Evolutionary conservation across 164 flowering plant genomes (phyloP).

Genomic region (Stephania cephalantha): DNA sequence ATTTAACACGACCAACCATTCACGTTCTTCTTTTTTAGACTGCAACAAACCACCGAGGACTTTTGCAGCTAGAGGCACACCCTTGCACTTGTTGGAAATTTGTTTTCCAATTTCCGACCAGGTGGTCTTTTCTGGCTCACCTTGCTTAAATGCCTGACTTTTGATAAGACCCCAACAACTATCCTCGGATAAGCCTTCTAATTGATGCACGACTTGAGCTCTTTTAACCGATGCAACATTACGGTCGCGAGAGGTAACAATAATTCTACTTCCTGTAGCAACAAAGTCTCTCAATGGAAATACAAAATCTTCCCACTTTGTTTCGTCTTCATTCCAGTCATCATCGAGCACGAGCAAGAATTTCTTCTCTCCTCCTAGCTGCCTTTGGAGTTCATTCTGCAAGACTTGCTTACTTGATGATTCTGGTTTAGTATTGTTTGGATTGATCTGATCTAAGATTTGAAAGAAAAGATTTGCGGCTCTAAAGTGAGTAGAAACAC

Average conservation of each 20-base stretch:
- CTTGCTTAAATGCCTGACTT: neutral
- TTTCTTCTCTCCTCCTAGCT: too few species aligned
- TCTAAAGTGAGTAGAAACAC: too few species aligned
- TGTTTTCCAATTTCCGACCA: neutral
- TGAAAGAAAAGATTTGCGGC: too few species aligned
- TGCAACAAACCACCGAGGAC: neutral
- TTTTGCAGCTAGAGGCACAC: conserved; percentile 1
- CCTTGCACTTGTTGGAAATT: neutral
- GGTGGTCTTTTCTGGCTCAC: neutral
- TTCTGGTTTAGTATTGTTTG: too few species aligned
- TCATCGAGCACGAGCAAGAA: too few species aligned
- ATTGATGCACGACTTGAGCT: neutral
- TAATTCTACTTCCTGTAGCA: too few species aligned
- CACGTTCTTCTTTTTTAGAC: neutral
- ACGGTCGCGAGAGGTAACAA: too few species aligned
- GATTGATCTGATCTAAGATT: too few species aligned
- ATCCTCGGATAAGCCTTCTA: neutral
- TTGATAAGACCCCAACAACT: neutral
- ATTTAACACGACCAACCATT: neutral
- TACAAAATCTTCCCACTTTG: neutral
- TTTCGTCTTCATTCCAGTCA: neutral
- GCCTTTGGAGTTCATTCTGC: too few species aligned
- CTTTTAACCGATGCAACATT: neutral
- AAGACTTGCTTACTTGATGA: too few species aligned
- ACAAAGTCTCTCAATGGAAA: neutral